These are phyloP conservation scores for Acanthamoeba healyi DNA, from an alignment of 208 protist genomes.

Conservation along the genomic window DNA sequence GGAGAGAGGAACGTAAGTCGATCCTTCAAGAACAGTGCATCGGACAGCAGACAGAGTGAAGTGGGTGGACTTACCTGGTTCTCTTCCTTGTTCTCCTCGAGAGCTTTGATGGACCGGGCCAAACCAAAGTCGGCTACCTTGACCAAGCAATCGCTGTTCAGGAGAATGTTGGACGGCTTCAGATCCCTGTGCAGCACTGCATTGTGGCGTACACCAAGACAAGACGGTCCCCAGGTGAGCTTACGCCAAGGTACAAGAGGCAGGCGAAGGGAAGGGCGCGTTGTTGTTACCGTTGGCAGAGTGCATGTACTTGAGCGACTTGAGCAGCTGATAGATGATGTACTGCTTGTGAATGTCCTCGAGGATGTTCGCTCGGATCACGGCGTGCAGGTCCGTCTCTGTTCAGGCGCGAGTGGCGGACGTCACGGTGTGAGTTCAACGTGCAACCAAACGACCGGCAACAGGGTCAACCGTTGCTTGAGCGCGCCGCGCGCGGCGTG, in stretches of 20 bases:
- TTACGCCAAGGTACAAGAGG: too few relatives aligned
- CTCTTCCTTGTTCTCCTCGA: conserved; percentile 92
- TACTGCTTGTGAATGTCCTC: conserved; percentile 98
- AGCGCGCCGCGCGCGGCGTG: too few relatives aligned
- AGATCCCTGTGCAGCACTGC: conserved; percentile 69
- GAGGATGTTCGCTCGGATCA: conserved; percentile 98
- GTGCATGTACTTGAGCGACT: conserved; percentile 97
- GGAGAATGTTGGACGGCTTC: conserved; percentile 75
- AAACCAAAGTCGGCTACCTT: conserved; percentile 99
- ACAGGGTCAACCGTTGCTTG: too few relatives aligned
- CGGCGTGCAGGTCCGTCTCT: conserved; percentile 94
- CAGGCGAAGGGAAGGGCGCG: too few relatives aligned
- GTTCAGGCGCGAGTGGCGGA: too few relatives aligned
- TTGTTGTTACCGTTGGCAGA: conserved; percentile 80
- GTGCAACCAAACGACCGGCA: too few relatives aligned
- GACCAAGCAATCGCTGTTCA: conserved; percentile 74
- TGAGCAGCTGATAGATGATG: conserved; percentile 98
- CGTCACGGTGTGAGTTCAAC: too few relatives aligned
- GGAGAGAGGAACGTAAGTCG: too few relatives aligned
- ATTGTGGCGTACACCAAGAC: background rate
- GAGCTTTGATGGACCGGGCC: conserved; percentile 94
- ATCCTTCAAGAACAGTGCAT: background rate
- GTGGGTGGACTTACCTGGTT: background rate
- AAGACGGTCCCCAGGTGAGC: too few relatives aligned
- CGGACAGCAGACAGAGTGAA: background rate